These are phyloP conservation scores for Sclerotinia minor DNA, from an alignment of 2,329 filamentous ascomycete genomes.

Conservation along the genomic window DNA sequence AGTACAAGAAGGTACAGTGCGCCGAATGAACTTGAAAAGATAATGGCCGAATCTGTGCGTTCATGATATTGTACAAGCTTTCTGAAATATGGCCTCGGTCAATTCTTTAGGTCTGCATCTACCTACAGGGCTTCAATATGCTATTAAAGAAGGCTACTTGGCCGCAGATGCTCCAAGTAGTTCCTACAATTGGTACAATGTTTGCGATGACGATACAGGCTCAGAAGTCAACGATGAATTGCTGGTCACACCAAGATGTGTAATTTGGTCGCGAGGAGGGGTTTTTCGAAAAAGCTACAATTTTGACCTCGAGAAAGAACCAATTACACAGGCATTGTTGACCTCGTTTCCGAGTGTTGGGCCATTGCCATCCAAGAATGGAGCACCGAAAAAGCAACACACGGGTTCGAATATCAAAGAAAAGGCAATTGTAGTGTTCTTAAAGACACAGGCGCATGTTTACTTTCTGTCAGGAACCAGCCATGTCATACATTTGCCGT, in stretches of 20 bases:
- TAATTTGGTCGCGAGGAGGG: constrained; percentile 81
- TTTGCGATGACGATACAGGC: constrained; percentile 47
- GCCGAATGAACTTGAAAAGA: neutral
- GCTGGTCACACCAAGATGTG: constrained; percentile 40
- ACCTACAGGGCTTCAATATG: constrained; percentile 79
- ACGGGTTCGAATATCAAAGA: constrained; percentile 42
- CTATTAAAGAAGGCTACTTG: constrained; percentile 77
- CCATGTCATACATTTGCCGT: constrained; percentile 89
- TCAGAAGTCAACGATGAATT: constrained; percentile 40
- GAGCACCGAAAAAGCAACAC: constrained; percentile 36
- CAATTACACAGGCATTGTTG: constrained; percentile 81
- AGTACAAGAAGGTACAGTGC: neutral
- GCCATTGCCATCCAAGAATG: constrained; percentile 34
- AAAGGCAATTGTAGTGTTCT: constrained; percentile 81
- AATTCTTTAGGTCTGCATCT: constrained; percentile 89
- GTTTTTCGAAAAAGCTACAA: constrained; percentile 83
- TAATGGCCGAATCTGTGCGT: constrained; percentile 21
- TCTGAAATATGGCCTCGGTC: constrained; percentile 74
- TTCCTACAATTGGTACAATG: constrained; percentile 75
- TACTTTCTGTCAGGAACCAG: constrained; percentile 86
- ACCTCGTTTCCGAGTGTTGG: constrained; percentile 67
- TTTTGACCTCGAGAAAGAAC: constrained; percentile 83
- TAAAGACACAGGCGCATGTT: constrained; percentile 90
- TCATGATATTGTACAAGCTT: constrained; percentile 28
- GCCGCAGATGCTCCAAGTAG: constrained; percentile 63